Evolutionary conservation across 495 filamentous ascomycete genomes (phyloP).

Genomic region (Penicilliopsis zonata): DNA sequence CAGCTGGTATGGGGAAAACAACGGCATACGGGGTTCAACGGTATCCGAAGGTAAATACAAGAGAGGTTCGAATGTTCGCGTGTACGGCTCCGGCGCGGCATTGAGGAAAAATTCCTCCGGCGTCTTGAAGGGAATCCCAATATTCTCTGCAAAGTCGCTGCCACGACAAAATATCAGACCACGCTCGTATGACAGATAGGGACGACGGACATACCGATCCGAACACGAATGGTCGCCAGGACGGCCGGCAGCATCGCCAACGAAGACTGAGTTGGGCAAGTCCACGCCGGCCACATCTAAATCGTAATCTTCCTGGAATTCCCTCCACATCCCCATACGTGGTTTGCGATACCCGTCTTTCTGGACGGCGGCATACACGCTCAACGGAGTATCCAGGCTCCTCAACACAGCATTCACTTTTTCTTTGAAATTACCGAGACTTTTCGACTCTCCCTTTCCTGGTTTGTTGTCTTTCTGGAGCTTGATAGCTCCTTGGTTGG

Average conservation of each 20-base stretch:
- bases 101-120: slow-evolving; percentile 86
- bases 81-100: slow-evolving; percentile 47
- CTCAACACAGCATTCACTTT: slow-evolving; percentile 58
- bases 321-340: slow-evolving; percentile 77
- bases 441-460: slow-evolving; percentile 48
- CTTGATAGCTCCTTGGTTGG: slow-evolving; percentile 76
- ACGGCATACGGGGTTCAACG: slow-evolving; percentile 18
- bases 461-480: slow-evolving; percentile 60
- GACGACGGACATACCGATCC: slow-evolving; percentile 46
- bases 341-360: slow-evolving; percentile 80
- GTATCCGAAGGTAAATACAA: slow-evolving; percentile 33
- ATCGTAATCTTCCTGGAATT: slow-evolving; percentile 63
- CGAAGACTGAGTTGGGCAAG: slow-evolving; percentile 59
- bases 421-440: slow-evolving; percentile 64
- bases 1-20: too few species aligned
- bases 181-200: neutral
- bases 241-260: slow-evolving; percentile 76
- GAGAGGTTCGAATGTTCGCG: slow-evolving; percentile 54
- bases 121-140: slow-evolving; percentile 67
- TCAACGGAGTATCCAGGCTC: slow-evolving; percentile 64
- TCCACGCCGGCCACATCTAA: slow-evolving; percentile 54
- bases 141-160: slow-evolving; percentile 66
- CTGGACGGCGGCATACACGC: slow-evolving; percentile 73
- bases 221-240: slow-evolving; percentile 62
- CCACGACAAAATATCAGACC: slow-evolving; percentile 2